Base-by-base conservation (phyloP, 1,139 yeast species). In the Eremothecium gossypii region DNA sequence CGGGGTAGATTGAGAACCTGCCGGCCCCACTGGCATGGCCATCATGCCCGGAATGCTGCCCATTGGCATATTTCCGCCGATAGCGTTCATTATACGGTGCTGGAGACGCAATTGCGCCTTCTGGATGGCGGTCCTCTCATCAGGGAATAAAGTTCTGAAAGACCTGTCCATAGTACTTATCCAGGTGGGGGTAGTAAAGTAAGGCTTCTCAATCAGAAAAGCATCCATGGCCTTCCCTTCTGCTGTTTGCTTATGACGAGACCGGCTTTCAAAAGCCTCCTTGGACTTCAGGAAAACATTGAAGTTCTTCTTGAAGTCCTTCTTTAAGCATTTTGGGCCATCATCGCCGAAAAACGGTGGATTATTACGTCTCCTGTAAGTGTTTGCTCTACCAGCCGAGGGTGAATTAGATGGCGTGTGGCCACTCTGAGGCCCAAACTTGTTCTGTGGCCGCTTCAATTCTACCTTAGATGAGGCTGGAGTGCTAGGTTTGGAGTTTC, bases 101-200 rank as follows among this genome's bases (percentile, higher is more conserved):
- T 58, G 63, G 43, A 58, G 45, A 43, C 49, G 56, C 38, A 52
- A 43, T 46, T 59, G 63, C 11, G 61, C 52, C 30, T 47, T 51
- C 41, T 55, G 60, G 28, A 55, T 45, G 3, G 58, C 55, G 8
- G 54, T 48, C 26, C 52, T 48, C 40, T 56, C 58, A 42, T 58
- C 63, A 6, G 77, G 70, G 63, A 75, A 75, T 41, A 73, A 58
- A 20, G 63, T 61, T 44, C 67, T 70, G 58, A 76, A 73, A 1
- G 78, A 67, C 42, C 71, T 76, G 39, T 77, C 82, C 23, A 72
- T 63, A 3, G 81, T 77, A 17, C 71, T 67, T 27, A 70, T 69
- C 95, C 95, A 85, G 0, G 91, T 81, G 41, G 95, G 95, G 4
- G 86, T 81, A 0, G 93, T 81, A 38, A 71, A 70, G 60, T 74